Evolutionary conservation across 352 stramenopile species (phyloP), one percentile per base, ranked within the genome.

Genomic region (Thalassiosira pacifica): DNA sequence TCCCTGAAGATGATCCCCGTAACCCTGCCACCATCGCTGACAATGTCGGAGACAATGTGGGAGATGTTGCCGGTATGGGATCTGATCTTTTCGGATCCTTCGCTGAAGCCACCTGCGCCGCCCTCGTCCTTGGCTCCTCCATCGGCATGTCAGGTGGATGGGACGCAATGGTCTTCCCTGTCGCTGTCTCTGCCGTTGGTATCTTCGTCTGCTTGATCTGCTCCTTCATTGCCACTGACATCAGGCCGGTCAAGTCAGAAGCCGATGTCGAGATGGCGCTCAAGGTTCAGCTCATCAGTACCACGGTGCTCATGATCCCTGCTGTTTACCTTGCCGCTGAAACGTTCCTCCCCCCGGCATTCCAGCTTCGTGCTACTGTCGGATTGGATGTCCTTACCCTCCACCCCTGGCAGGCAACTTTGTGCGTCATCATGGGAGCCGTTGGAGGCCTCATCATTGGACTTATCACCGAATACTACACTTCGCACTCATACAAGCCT

Each of bases 1-100:
- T 99, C 82, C 98, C 98, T 26, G 98, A 99, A 89, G 98, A 99
- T 88, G 98, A 99, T 96, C 98, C 98, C 75, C 96, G 97, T 75
- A 99, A 99, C 93, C 98, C 98, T 16, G 98, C 98, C 64, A 99
- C 97, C 3, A 99, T 99, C 95, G 98, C 98, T 27, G 98, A 99
- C 92, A 99, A 99, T 90, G 98, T 99, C 59, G 98, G 98, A 89
- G 98, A 99, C 94, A 99, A 99, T 87, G 98, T 99, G 32, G 98
- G 98, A 92, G 98, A 99, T 93, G 97, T 99, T 66, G 98, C 98
- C 61, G 98, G 98, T 93, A 99, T 99, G 98, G 98, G 98, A 48
- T 98, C 97, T 73, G 98, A 99, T 97, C 95, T 99, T 13, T 99
- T 99, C 88, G 98, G 97, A 86, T 99, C 97, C 80, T 98, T 99